Evolutionary conservation across 371 early-diverging fungal species (phyloP), one percentile per base, ranked within the genome.

Genomic region (Entomophthora muscae): DNA sequence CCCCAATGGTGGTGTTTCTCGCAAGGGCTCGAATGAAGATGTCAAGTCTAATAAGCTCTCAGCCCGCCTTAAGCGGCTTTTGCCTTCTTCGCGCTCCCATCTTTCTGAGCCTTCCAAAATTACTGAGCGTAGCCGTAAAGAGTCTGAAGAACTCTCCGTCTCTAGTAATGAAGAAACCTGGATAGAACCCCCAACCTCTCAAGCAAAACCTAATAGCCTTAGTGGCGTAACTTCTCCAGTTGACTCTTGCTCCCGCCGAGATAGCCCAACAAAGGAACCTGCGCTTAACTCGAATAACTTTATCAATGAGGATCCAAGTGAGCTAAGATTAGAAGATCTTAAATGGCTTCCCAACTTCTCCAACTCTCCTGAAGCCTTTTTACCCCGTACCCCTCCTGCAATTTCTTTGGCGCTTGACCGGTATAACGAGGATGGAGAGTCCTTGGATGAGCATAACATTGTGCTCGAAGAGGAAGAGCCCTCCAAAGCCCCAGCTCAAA

Each of bases 271-370:
- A 42, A 42, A 17, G 17, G 42, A 42, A 17, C 5, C 42, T 5
- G 42, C 42, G 17, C 10, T 5, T 42, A 17, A 5, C 42, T 42
- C 42, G 17, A 42, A 42, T 17, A 17, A 5, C 17, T 42, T 17
- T 7, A 61, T 61, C 31, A 42, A 21, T 51, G 61, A 42, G 27
- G 61, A 33, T 3, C 1, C 21, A 29, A 10, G 23, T 22, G 33
- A 31, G 26, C 53, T 62, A 1, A 62, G 42, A 29, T 62, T 62
- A 29, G 62, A 62, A 62, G 62, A 62, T 62, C 53, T 62, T 5
- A n/a, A 23, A 17, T 62, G 62, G 62, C 30, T 62, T 5, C 42
- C n/a, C 53, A 28, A 26, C 21, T 21, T 21, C 21, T 54, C 55
- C 29, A 21, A 21, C 2, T 21, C 42, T 3, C 17, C 42, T 29